Evolutionary conservation across 1,139 yeast species (phyloP).

Genomic region (Suhomyces maxii): DNA sequence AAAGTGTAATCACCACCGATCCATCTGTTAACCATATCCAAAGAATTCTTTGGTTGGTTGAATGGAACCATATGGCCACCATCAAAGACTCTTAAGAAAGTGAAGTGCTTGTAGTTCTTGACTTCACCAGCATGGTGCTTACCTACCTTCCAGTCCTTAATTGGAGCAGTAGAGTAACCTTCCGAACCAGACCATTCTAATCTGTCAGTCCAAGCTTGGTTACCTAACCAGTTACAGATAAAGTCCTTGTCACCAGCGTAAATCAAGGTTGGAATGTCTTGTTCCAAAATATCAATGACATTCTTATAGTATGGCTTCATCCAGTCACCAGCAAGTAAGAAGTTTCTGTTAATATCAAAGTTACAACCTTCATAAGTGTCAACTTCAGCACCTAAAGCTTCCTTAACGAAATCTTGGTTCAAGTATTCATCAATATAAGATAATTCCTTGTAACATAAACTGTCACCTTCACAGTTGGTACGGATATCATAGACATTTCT

Average conservation of each 20-base stretch:
- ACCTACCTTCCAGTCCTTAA: constrained; percentile 41
- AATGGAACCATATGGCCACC: constrained; percentile 56
- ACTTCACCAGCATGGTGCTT: constrained; percentile 47
- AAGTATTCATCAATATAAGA: constrained; percentile 66
- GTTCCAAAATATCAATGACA: constrained; percentile 55
- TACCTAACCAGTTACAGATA: constrained; percentile 86
- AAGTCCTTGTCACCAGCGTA: constrained; percentile 88
- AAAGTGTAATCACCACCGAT: constrained; percentile 31
- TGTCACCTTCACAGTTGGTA: constrained; percentile 69
- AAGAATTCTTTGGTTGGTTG: constrained; percentile 47
- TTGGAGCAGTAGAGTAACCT: constrained; percentile 46
- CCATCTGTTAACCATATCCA: constrained; percentile 52
- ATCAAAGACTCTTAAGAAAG: constrained; percentile 48
- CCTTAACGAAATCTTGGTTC: constrained; percentile 68
- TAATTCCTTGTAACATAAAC: constrained; percentile 74
- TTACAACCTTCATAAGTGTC: constrained; percentile 82
- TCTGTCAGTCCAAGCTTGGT: constrained; percentile 75
- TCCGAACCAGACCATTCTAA: constrained; percentile 66
- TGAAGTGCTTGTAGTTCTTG: constrained; percentile 45
- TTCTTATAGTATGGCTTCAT: constrained; percentile 82
- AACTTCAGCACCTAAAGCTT: constrained; percentile 90
- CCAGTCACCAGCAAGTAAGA: constrained; percentile 87
- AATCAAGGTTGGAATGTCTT: constrained; percentile 66
- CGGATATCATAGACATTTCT: constrained; percentile 93
- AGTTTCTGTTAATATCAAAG: constrained; percentile 79